Evolutionary conservation across 805 yeast species (phyloP).

Genomic region (Candida krabiensis): DNA sequence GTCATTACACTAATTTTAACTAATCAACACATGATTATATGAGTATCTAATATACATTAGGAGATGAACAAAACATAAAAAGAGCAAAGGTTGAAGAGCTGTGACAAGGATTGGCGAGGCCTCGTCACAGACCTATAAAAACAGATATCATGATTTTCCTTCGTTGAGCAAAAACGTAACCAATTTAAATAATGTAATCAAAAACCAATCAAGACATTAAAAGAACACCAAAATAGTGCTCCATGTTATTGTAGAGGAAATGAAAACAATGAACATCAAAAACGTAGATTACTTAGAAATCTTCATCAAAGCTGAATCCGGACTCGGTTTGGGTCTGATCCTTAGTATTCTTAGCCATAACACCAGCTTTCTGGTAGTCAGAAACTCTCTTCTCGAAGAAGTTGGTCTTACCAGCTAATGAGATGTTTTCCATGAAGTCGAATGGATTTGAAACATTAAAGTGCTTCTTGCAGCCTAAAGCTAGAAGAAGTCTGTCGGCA

Average conservation of each 20-base stretch:
- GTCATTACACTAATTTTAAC: too few species aligned
- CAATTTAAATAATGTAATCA: conserved; percentile 6
- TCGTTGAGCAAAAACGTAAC: conserved; percentile 1
- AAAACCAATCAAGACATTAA: conserved; percentile 7
- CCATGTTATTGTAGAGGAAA: too few species aligned
- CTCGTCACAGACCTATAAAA: background rate
- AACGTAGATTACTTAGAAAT: conserved; percentile 55
- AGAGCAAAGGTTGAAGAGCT: too few species aligned
- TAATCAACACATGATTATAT: too few species aligned
- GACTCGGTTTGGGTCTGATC: conserved; percentile 40
- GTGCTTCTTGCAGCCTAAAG: conserved; percentile 87
- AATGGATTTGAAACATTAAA: conserved; percentile 92
- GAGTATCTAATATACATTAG: too few species aligned
- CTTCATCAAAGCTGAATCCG: conserved; percentile 87
- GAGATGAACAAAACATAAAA: too few species aligned
- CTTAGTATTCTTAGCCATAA: conserved; percentile 71
- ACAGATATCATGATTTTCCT: background rate
- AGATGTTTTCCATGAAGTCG: conserved; percentile 98
- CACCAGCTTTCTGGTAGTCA: conserved; percentile 99
- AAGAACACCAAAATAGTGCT: too few species aligned
- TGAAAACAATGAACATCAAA: background rate
- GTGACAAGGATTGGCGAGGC: background rate
- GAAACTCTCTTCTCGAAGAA: conserved; percentile 98
- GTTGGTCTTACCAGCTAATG: conserved; percentile 97
- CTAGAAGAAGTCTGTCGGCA: conserved; percentile 91